Percentiles rank a stretch among this genome's conserved stretches.
Conservation (phyloP, 352 stramenopile species). For the Phytopythium ostracodes region DNA sequence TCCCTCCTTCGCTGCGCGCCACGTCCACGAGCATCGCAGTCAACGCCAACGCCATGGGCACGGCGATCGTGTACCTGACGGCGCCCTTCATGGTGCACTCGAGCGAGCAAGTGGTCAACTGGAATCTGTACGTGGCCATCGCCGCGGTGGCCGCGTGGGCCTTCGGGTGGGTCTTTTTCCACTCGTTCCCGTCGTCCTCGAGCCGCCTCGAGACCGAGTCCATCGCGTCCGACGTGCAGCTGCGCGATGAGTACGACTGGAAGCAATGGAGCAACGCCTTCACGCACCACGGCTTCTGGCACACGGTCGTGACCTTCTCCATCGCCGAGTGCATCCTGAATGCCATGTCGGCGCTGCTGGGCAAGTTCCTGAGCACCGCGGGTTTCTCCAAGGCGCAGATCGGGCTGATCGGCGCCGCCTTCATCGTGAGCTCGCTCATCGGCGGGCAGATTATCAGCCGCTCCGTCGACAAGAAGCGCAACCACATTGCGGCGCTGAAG, state of each 20-base stretch:
- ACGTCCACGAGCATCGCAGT: constrained; percentile 69
- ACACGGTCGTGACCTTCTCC: constrained; percentile 61
- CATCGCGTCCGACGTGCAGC: constrained; percentile 48
- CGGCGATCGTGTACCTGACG: constrained; percentile 51
- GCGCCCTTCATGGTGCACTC: constrained; percentile 44
- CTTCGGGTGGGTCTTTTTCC: constrained; percentile 26
- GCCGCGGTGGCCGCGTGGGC: constrained; percentile 17
- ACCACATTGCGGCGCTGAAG: constrained; percentile 55
- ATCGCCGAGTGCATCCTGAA: constrained; percentile 67
- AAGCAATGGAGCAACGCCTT: constrained; percentile 64
- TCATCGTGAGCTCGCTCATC: constrained; percentile 68
- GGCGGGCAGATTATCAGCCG: constrained; percentile 62
- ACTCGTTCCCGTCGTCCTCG: constrained; percentile 38
- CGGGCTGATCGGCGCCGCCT: constrained; percentile 56
- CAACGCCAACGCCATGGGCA: constrained; percentile 73
- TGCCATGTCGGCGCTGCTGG: constrained; percentile 63
- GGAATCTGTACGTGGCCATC: constrained; percentile 42
- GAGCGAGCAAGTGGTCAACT: constrained; percentile 26
- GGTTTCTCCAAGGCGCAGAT: constrained; percentile 64
- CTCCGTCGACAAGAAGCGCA: constrained; percentile 56
- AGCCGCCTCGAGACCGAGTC: constrained; percentile 27
- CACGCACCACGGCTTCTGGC: constrained; percentile 51
- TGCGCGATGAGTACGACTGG: constrained; percentile 71
- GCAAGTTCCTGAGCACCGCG: constrained; percentile 59
- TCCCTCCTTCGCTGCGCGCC: constrained; percentile 55